These are phyloP conservation scores for Podila minutissima DNA, from an alignment of 192 early-diverging fungal species.

Conservation along the genomic window DNA sequence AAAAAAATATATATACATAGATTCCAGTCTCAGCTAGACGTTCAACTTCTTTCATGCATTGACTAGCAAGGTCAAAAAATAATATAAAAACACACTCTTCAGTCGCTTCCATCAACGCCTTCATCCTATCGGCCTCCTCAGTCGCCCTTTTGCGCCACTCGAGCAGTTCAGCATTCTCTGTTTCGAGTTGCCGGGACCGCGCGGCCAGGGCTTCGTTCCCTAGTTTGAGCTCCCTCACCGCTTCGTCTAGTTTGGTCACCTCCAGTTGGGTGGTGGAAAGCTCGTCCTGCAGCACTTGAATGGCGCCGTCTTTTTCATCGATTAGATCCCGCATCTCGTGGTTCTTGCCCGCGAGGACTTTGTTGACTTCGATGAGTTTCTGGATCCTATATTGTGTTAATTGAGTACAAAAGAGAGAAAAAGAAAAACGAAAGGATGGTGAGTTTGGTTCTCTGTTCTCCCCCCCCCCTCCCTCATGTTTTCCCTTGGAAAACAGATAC, in stretches of 20 bases:
- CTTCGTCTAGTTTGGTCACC: slow-evolving; percentile 78
- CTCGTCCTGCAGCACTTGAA: slow-evolving; percentile 94
- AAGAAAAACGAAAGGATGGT: background rate
- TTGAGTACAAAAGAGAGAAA: background rate
- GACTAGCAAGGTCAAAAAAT: background rate
- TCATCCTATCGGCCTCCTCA: slow-evolving; percentile 90
- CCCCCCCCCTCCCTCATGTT: background rate
- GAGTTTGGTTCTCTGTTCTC: background rate
- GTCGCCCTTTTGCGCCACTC: slow-evolving; percentile 92
- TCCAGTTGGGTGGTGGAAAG: slow-evolving; percentile 90
- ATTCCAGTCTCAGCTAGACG: background rate
- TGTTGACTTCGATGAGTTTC: slow-evolving; percentile 39
- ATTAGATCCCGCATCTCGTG: slow-evolving; percentile 61
- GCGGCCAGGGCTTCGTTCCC: slow-evolving; percentile 83
- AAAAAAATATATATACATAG: background rate
- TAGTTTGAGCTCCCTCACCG: slow-evolving; percentile 68
- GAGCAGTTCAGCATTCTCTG: slow-evolving; percentile 59
- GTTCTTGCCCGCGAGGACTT: slow-evolving; percentile 29
- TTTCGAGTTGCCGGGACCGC: background rate
- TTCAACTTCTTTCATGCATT: background rate
- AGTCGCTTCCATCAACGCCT: slow-evolving; percentile 72
- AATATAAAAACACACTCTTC: background rate
- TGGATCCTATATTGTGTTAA: slow-evolving; percentile 39
- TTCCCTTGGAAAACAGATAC: background rate
- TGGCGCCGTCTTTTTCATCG: slow-evolving; percentile 89